Conservation (phyloP, 2,329 filamentous ascomycete species). For the Zymoseptoria tritici region DNA sequence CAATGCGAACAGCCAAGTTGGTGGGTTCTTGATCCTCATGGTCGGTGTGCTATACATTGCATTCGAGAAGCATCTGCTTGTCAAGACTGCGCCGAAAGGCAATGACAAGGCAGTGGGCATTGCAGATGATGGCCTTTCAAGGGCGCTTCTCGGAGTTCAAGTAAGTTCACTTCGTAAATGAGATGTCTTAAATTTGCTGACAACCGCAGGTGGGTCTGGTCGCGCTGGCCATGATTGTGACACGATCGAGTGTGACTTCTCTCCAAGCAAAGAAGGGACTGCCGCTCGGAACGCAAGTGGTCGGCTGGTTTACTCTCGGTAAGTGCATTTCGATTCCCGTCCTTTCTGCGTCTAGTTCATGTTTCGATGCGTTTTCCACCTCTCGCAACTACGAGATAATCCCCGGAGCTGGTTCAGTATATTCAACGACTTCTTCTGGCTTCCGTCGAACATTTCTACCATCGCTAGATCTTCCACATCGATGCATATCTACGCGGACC, state of each 20-base stretch:
- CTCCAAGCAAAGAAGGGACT: conserved; percentile 79
- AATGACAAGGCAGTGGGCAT: conserved; percentile 23
- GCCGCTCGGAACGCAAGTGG: conserved; percentile 76
- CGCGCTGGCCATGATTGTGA: conserved; percentile 74
- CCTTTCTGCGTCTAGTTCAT: not conserved
- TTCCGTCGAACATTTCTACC: not conserved
- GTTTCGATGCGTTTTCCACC: not conserved
- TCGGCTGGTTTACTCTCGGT: conserved; percentile 77
- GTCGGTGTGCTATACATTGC: conserved; percentile 71
- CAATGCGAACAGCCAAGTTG: conserved; percentile 51
- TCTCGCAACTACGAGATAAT: not conserved
- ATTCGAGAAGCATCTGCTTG: conserved; percentile 61
- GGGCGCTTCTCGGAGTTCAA: conserved; percentile 60
- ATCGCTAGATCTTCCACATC: not conserved
- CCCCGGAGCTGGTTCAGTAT: not conserved
- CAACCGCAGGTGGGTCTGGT: conserved; percentile 61
- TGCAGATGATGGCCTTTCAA: conserved; percentile 43
- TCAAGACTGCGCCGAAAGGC: conserved; percentile 32
- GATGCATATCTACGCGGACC: conserved; percentile 11
- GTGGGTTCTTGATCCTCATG: conserved; percentile 68
- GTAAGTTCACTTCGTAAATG: conserved; percentile 33
- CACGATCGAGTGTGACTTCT: conserved; percentile 74
- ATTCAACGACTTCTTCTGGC: not conserved
- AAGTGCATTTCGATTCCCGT: conserved; percentile 19
- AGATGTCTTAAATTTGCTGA: conserved; percentile 4